Base-by-base conservation (phyloP, 106 monocot genomes). In the Alisma plantagoaquatica region DNA sequence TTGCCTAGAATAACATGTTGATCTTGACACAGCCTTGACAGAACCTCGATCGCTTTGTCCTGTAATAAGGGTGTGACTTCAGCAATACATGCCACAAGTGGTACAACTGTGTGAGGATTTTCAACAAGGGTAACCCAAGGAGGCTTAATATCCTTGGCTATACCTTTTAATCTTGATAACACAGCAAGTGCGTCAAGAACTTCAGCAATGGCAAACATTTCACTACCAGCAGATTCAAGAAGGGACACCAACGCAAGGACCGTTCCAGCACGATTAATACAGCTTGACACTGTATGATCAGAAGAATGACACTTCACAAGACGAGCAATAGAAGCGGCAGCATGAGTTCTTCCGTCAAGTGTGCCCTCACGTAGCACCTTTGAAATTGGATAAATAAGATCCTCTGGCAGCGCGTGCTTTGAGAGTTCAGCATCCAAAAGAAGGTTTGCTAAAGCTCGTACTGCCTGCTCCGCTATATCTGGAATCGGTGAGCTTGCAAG, bases 401-500 rank as follows among this genome's bases (percentile, higher is more conserved):
- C 84, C 41, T 81, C 74, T 14, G 74, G 77, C 59, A 38, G 58
- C 43, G 73, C 78, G 55, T 76, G 78, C 12, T 60, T 10, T n/a
- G 81, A 77, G 20, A 79, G 50, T 56, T 99, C 98, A 53, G 46
- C 52, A 70, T 99, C 82, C 51, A 86, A 64, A 51, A 99, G 63
- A 54, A 99, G 71, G 55, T 99, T 99, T 50, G 98, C 98, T 54
- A 99, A 63, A 74, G 98, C 90, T 53, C 79, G 50, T 56, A 61
- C 77, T 33, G 85, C 98, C 56, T 91, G 90, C 64, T 99, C 98
- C 20, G 90, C 76, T 46, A 99, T 85, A 43, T 80, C 86, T 23
- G 86, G 53, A 67, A 54, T 58, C 23, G 76, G 38, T 22, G 90
- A 99, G 53, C 72, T 89, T 41, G 90, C 75, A 57, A 91, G 98